phyloP scores from a whole-genome alignment of 2,329 filamentous ascomycete species.

The Biscogniauxia marginata region DNA sequence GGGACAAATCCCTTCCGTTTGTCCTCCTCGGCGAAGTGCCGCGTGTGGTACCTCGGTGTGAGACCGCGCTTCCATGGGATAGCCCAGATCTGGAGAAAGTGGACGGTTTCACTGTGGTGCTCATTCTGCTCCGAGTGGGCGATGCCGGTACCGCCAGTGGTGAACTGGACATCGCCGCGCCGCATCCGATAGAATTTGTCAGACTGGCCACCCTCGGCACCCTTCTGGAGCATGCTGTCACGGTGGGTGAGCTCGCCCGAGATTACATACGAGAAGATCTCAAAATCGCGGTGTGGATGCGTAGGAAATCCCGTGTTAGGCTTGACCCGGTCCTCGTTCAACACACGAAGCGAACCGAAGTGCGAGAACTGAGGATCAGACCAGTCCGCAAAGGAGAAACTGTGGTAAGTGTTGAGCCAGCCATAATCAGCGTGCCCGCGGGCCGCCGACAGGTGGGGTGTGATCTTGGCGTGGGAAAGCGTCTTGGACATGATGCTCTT shows the following conservation, averaged over 20 bases:
- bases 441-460: slow-evolving; percentile 67
- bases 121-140: slow-evolving; percentile 83
- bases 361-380: slow-evolving; percentile 65
- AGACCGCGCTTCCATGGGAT: slow-evolving; percentile 73
- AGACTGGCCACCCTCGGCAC: slow-evolving; percentile 55
- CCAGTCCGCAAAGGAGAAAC: slow-evolving; percentile 76
- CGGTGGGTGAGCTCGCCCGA: slow-evolving; percentile 83
- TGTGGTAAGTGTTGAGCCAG: slow-evolving; percentile 86
- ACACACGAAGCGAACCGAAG: slow-evolving; percentile 76
- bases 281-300: slow-evolving; percentile 81
- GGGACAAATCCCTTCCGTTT: slow-evolving; percentile 71
- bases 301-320: slow-evolving; percentile 76
- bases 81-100: slow-evolving; percentile 90
- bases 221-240: slow-evolving; percentile 77
- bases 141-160: slow-evolving; percentile 78
- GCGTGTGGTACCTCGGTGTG: slow-evolving; percentile 73
- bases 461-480: slow-evolving; percentile 68
- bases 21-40: slow-evolving; percentile 67
- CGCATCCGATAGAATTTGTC: slow-evolving; percentile 70
- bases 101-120: slow-evolving; percentile 66
- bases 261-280: slow-evolving; percentile 85
- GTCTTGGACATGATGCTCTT: slow-evolving; percentile 60
- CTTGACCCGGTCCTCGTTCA: slow-evolving; percentile 85
- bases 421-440: slow-evolving; percentile 79
- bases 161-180: slow-evolving; percentile 85